These are phyloP conservation scores for Parastagonospora nodorum DNA, from an alignment of 2,329 filamentous ascomycete genomes.

Conservation along the genomic window DNA sequence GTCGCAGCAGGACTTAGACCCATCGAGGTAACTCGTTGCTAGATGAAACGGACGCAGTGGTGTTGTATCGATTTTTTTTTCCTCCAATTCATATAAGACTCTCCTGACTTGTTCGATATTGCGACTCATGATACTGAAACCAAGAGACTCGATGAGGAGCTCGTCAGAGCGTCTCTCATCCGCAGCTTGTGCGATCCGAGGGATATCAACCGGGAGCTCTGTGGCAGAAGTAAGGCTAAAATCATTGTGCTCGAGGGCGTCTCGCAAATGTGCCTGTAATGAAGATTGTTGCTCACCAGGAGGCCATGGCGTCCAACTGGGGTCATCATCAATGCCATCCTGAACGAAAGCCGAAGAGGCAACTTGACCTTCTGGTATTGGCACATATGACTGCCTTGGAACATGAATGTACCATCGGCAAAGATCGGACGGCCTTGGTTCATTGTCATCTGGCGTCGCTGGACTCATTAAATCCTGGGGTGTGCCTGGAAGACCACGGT, in stretches of 20 bases:
- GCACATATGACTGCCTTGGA: neutral
- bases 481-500: constrained; percentile 6
- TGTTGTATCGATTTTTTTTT: neutral
- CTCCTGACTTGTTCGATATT: constrained; percentile 8
- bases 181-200: constrained; percentile 17
- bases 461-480: neutral
- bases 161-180: constrained; percentile 15
- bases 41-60: constrained; percentile 44
- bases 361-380: neutral
- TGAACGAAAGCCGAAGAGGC: neutral
- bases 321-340: constrained; percentile 14
- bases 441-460: neutral
- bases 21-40: constrained; percentile 46
- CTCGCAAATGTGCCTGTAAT: constrained; percentile 10
- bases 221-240: constrained; percentile 28
- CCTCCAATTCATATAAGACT: neutral
- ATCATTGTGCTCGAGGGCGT: constrained; percentile 19
- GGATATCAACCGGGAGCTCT: constrained; percentile 15
- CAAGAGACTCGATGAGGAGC: constrained; percentile 17
- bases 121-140: constrained; percentile 25
- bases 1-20: constrained; percentile 42
- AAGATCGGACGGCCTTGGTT: constrained; percentile 8
- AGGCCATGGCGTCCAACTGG: constrained; percentile 15
- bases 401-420: constrained; percentile 25
- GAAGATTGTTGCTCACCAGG: neutral